Evolutionary conservation across 768 basidiomycete genomes (phyloP), one percentile per base, ranked within the genome.

Genomic region (Auricularia sp.): DNA sequence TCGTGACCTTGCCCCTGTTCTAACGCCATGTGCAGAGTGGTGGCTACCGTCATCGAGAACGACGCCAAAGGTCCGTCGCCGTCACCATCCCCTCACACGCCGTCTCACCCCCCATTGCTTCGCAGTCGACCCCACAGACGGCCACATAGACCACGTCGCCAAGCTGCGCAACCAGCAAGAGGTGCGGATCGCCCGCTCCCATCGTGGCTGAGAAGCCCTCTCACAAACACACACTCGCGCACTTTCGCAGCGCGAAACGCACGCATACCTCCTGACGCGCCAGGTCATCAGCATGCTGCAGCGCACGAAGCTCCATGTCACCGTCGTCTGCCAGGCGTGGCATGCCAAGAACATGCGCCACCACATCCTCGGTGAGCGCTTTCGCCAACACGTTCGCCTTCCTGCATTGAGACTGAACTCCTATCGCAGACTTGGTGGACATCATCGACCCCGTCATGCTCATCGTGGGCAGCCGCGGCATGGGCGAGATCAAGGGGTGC

Each of bases 331-430:
- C 74, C 94, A 98, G 76, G 94, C 95, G 35, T 90, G 95, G 84
- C 95, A 98, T 68, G 93, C 95, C n/a, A 97, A 96, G 79, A 95
- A 95, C 71, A 81, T 88, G 1, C 77, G 92, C 29, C 92, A 94
- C 71, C 94, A 95, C 87, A 77, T 96, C 29, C 77, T 96, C 21
- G 88, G 88, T 87, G 61, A 62, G 80, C 70, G 29, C 29, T 29
- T 29, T 12, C 23, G 14, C 16, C 14, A 29, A 65, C 35, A 12
- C 34, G n/a, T 34, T 54, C n/a, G 53, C 18, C n/a, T 7, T 18
- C 7, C 11, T 18, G n/a, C 39, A 34, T 18, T 33, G 44, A 8
- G 44, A 42, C 47, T 23, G 16, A 56, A 44, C 23, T 33, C 44
- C 18, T 59, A 23, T 53, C 29, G 36, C 62, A 84, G 90, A 95